These are phyloP conservation scores for Pichia kudriavzevii DNA, from an alignment of 1,139 yeast genomes.

Conservation along the genomic window DNA sequence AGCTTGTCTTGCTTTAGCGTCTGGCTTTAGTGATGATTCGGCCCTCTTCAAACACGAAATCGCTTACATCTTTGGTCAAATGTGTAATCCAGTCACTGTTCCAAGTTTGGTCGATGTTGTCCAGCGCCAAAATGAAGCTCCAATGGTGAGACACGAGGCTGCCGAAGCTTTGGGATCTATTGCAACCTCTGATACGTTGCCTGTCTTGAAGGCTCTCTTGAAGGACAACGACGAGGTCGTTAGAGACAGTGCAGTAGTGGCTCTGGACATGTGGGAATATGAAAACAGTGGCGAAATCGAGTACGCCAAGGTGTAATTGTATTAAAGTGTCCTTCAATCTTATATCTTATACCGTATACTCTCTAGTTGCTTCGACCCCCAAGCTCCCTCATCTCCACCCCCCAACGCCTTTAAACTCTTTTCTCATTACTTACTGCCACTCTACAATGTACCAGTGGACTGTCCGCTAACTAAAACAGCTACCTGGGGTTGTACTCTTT, in stretches of 20 bases:
- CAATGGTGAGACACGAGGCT: constrained; percentile 99
- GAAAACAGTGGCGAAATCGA: constrained; percentile 83
- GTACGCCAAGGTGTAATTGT: constrained; percentile 43
- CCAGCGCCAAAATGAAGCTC: constrained; percentile 72
- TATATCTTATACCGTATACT: not conserved
- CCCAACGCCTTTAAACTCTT: not conserved
- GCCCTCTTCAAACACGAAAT: constrained; percentile 96
- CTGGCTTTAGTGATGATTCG: constrained; percentile 83
- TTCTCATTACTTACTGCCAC: no score
- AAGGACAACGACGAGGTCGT: constrained; percentile 84
- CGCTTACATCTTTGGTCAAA: constrained; percentile 96
- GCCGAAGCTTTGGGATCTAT: constrained; percentile 98
- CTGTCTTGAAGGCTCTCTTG: constrained; percentile 71
- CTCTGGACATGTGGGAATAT: constrained; percentile 95
- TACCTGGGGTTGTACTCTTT: no score
- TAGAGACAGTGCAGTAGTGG: constrained; percentile 92
- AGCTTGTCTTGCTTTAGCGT: constrained; percentile 85
- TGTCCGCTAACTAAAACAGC: no score
- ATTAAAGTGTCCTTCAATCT: not conserved
- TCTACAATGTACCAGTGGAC: no score
- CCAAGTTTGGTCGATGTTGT: constrained; percentile 81
- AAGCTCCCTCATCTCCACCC: not conserved
- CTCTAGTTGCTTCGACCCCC: not conserved
- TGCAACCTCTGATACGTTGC: constrained; percentile 94
- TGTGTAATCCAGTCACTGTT: constrained; percentile 88